phyloP scores from a whole-genome alignment of 176 grass and related monocot species.

The Elymus sibiricus region DNA sequence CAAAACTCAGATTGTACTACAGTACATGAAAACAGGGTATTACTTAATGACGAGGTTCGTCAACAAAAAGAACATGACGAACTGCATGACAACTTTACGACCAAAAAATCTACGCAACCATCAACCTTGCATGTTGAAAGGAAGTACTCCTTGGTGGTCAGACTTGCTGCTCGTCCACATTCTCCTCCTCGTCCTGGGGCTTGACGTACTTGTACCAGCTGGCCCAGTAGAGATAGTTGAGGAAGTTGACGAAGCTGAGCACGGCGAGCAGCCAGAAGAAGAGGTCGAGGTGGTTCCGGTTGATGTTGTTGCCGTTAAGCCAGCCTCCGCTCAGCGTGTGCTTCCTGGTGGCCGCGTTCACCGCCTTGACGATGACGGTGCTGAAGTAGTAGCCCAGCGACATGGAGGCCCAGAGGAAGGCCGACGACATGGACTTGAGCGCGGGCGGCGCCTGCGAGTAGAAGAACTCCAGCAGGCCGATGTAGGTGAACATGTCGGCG shows the following conservation, averaged over 20 bases:
- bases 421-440: slow-evolving; percentile 68
- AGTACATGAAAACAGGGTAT: too few species aligned
- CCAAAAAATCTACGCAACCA: background rate
- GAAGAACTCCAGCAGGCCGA: slow-evolving; percentile 86
- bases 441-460: slow-evolving; percentile 56
- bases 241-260: slow-evolving; percentile 66
- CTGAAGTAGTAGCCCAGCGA: slow-evolving; percentile 72
- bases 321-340: slow-evolving; percentile 35
- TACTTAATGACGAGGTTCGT: background rate
- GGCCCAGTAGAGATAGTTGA: slow-evolving; percentile 68
- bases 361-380: slow-evolving; percentile 61
- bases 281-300: slow-evolving; percentile 68
- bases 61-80: background rate
- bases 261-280: slow-evolving; percentile 83
- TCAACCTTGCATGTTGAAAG: background rate
- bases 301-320: slow-evolving; percentile 59
- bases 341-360: slow-evolving; percentile 45
- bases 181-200: background rate
- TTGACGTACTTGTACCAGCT: slow-evolving; percentile 54
- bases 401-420: slow-evolving; percentile 62
- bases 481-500: slow-evolving; percentile 76
- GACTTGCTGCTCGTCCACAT: background rate
- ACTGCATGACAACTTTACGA: background rate
- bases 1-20: too few species aligned
- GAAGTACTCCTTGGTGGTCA: too few species aligned